These are phyloP conservation scores for Sphagnum contortum DNA, from an alignment of 225 moss, liverwort and hornwort genomes.

Conservation along the genomic window DNA sequence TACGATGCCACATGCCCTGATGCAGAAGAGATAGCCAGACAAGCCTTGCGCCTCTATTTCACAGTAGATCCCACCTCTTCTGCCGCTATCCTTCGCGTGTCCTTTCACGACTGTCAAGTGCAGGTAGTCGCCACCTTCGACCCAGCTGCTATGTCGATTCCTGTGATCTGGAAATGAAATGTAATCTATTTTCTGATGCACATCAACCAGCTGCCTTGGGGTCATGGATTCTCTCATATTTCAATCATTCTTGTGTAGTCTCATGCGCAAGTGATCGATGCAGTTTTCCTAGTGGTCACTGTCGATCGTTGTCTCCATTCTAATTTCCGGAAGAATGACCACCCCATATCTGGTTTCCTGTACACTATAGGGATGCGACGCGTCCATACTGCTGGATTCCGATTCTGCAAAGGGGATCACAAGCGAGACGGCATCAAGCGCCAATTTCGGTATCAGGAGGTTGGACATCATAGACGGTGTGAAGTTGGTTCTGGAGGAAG, in stretches of 20 bases:
- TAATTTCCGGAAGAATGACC: neutral
- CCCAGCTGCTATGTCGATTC: neutral
- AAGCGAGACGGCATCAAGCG: slow-evolving; percentile 21
- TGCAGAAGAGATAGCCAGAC: slow-evolving; percentile 31
- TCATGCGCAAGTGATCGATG: neutral
- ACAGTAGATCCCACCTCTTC: slow-evolving; percentile 41
- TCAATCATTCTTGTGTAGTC: neutral
- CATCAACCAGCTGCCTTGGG: neutral
- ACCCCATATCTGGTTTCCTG: neutral
- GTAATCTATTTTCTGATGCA: neutral
- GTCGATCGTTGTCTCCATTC: neutral
- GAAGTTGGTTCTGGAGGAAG: slow-evolving; percentile 26
- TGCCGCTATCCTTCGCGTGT: slow-evolving; percentile 40
- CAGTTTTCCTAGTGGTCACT: neutral
- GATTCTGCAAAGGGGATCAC: neutral
- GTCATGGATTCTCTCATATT: neutral
- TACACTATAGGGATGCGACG: slow-evolving; percentile 33
- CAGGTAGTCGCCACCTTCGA: slow-evolving; percentile 14
- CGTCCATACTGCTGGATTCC: slow-evolving; percentile 35
- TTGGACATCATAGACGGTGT: slow-evolving; percentile 37
- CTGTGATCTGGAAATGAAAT: neutral
- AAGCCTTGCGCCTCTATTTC: slow-evolving; percentile 17
- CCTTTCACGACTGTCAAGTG: slow-evolving; percentile 65
- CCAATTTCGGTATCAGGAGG: slow-evolving; percentile 28
- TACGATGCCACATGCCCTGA: slow-evolving; percentile 37